Conservation (phyloP, 495 filamentous ascomycete species). For the Parmelia sp. region DNA sequence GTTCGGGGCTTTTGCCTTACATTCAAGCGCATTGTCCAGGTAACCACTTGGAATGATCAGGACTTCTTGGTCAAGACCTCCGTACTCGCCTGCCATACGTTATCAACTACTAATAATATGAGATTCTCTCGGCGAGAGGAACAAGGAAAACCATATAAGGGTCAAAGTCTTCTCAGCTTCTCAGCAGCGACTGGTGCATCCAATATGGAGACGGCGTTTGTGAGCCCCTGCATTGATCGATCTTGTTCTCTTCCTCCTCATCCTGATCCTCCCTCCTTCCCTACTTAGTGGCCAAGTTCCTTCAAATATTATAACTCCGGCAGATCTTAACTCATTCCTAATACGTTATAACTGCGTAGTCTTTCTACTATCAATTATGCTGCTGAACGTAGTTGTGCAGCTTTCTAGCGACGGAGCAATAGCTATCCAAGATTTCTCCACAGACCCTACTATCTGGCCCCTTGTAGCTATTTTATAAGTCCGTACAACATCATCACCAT, state of each 20-base stretch:
- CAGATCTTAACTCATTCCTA: not conserved
- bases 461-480: not conserved
- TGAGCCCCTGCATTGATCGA: too few species aligned
- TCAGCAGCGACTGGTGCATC: not conserved
- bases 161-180: not conserved
- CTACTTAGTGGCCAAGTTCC: not conserved
- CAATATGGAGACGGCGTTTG: not conserved
- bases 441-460: not conserved
- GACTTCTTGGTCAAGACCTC: too few species aligned
- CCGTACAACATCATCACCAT: not conserved
- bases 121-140: too few species aligned
- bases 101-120: not conserved
- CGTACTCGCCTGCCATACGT: not conserved
- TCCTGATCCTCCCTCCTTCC: too few species aligned
- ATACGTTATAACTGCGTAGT: not conserved
- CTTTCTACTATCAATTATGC: not conserved
- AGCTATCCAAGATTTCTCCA: not conserved
- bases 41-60: too few species aligned
- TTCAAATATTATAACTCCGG: not conserved
- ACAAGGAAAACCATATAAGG: too few species aligned
- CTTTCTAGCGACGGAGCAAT: not conserved
- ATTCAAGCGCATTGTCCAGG: too few species aligned
- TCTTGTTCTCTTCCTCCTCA: too few species aligned
- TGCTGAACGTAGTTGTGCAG: not conserved
- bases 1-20: too few species aligned